These are phyloP conservation scores for Schoenoplectus tabernaemontani DNA, from an alignment of 202 grass and related monocot species.

Conservation along the genomic window DNA sequence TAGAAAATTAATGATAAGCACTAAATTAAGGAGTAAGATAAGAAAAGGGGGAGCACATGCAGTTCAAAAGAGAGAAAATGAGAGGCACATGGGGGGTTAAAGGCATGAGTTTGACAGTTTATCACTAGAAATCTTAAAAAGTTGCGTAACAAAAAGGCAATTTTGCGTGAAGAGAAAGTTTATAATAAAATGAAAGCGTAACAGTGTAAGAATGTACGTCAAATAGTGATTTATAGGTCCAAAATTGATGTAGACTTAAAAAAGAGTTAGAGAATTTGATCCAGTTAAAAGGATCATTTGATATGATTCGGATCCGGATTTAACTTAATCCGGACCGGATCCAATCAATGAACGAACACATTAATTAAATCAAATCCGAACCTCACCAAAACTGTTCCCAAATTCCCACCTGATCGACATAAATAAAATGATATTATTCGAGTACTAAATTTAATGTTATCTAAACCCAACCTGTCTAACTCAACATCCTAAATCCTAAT, in stretches of 20 bases:
- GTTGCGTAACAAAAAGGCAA: constrained; percentile 5
- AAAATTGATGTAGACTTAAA: neutral
- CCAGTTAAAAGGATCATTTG: neutral
- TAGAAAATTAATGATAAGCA: neutral
- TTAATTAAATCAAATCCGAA: neutral
- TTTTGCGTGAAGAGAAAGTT: constrained; percentile 14
- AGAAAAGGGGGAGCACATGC: constrained; percentile 13
- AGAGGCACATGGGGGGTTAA: constrained; percentile 18
- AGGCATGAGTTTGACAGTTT: constrained; percentile 17
- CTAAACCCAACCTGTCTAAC: too few species aligned
- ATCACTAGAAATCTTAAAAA: neutral
- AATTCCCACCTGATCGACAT: neutral
- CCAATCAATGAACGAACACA: neutral
- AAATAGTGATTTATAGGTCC: neutral
- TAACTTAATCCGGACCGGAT: neutral
- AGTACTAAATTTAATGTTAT: too few species aligned
- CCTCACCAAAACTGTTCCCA: neutral
- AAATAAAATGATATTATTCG: neutral
- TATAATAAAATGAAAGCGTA: neutral
- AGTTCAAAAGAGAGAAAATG: neutral
- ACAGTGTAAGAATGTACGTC: neutral
- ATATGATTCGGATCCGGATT: neutral
- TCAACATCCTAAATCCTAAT: neutral
- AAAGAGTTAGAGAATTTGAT: neutral
- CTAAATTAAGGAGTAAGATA: constrained; percentile 26